A percentile compares a stretch with the other conserved stretches of the same genome.
Evolutionary conservation across 352 stramenopile species (phyloP).

Genomic region (Blastocystis sp.): DNA sequence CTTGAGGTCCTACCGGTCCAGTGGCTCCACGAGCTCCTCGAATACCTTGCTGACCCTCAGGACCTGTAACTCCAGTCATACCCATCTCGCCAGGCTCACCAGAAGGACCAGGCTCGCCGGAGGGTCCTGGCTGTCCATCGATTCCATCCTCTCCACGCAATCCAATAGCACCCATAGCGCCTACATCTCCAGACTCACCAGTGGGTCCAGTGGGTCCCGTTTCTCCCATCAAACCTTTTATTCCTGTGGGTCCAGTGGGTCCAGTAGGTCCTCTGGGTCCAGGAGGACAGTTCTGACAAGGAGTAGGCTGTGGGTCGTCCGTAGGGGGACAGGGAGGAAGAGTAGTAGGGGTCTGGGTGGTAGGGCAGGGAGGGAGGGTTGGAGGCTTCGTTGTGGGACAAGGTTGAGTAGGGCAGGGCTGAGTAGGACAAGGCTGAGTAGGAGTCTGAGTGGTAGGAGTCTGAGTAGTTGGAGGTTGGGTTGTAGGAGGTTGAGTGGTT

Average conservation of each 20-base stretch:
- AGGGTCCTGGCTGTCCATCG: background rate
- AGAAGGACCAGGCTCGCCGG: background rate
- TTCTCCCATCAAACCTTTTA: background rate
- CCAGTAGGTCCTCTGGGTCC: slow-evolving; percentile 18
- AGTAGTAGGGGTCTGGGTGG: background rate
- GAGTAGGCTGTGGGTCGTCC: background rate
- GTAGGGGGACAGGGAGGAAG: slow-evolving; percentile 38
- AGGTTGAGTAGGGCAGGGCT: background rate
- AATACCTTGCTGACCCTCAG: slow-evolving; percentile 4
- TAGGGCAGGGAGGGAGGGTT: slow-evolving; percentile 33
- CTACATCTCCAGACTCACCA: background rate
- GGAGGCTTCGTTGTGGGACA: background rate
- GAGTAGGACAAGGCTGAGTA: background rate
- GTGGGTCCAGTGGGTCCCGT: background rate
- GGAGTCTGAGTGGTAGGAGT: background rate
- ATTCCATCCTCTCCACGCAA: background rate
- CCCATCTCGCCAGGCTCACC: slow-evolving; percentile 5
- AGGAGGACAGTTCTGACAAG: background rate
- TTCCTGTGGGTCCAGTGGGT: background rate
- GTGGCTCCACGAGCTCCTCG: background rate
- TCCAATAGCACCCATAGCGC: background rate
- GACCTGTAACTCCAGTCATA: slow-evolving; percentile 24
- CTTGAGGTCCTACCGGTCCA: background rate
- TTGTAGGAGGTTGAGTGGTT: background rate
- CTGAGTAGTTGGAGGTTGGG: background rate